Evolutionary conservation across 2,329 filamentous ascomycete species (phyloP).

Genomic region (Fusarium fujikuroi): DNA sequence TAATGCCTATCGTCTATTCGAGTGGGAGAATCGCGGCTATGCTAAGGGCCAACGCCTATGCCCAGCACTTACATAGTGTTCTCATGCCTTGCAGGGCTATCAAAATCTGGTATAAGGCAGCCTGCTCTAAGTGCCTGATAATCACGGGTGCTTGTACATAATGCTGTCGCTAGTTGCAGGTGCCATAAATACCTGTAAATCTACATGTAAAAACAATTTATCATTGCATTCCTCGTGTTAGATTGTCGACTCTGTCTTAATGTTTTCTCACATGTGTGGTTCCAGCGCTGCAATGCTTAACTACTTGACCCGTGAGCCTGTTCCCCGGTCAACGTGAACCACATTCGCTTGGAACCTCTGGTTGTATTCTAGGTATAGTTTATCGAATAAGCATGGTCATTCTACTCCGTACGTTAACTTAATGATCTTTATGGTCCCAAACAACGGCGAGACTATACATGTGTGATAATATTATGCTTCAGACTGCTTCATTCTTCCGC

Average conservation of each 20-base stretch:
- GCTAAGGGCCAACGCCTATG: neutral
- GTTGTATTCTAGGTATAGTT: neutral
- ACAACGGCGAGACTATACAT: neutral
- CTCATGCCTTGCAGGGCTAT: neutral
- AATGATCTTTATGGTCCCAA: neutral
- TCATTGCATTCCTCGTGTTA: neutral
- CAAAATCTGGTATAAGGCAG: neutral
- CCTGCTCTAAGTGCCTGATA: slow-evolving; percentile 6
- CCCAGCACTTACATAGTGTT: neutral
- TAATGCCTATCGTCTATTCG: neutral
- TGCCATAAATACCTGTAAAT: neutral
- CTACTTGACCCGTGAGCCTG: neutral
- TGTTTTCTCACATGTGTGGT: neutral
- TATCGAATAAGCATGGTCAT: neutral
- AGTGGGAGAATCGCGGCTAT: neutral
- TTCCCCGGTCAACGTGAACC: neutral
- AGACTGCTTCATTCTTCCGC: neutral
- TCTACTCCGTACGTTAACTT: neutral
- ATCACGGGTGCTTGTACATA: slow-evolving; percentile 17
- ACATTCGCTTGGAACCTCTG: neutral
- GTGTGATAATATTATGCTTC: neutral
- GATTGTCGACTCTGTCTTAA: neutral
- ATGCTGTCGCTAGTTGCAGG: neutral
- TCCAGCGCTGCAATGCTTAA: neutral
- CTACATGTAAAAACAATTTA: neutral